phyloP scores from a whole-genome alignment of 176 grass and related monocot genomes.

The Triticum turgidum region DNA sequence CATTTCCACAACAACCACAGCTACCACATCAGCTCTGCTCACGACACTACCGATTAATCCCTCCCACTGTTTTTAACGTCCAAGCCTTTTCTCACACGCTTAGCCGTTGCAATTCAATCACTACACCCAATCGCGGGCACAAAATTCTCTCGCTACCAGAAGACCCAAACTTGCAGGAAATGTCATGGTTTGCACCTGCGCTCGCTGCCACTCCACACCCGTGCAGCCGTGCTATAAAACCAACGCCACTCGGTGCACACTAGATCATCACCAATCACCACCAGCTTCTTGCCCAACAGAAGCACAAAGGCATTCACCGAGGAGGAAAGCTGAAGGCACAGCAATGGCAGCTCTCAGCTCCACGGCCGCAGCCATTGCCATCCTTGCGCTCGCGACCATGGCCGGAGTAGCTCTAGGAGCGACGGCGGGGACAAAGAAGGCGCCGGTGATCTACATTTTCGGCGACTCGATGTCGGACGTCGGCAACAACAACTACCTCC shows the following conservation, averaged over 20 bases:
- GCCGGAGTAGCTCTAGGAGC: not conserved
- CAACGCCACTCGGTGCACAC: not conserved
- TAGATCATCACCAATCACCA: not conserved
- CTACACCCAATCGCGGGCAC: slow-evolving; percentile 36
- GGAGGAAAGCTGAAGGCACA: not conserved
- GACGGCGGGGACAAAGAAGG: not conserved
- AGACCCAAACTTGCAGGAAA: slow-evolving; percentile 53
- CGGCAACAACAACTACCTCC: slow-evolving; percentile 93
- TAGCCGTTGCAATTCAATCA: slow-evolving; percentile 31
- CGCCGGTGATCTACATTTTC: slow-evolving; percentile 69
- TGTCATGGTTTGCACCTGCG: not conserved
- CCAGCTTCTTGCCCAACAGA: not conserved
- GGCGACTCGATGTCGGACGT: slow-evolving; percentile 96
- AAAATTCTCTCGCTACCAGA: not conserved
- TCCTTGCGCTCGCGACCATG: slow-evolving; percentile 12
- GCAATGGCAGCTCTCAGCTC: slow-evolving; percentile 52
- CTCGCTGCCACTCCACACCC: not conserved
- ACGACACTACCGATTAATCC: not conserved
- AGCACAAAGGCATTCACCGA: not conserved
- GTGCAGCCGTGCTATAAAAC: slow-evolving; percentile 35
- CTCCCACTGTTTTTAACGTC: not conserved
- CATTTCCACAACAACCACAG: slow-evolving; percentile 48
- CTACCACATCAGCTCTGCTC: slow-evolving; percentile 16
- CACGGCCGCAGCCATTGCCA: not conserved
- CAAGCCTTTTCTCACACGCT: slow-evolving; percentile 38